Evolutionary conservation across 2,329 filamentous ascomycete genomes (phyloP), one percentile per base, ranked within the genome.

Genomic region (Chaetomium strumarium): DNA sequence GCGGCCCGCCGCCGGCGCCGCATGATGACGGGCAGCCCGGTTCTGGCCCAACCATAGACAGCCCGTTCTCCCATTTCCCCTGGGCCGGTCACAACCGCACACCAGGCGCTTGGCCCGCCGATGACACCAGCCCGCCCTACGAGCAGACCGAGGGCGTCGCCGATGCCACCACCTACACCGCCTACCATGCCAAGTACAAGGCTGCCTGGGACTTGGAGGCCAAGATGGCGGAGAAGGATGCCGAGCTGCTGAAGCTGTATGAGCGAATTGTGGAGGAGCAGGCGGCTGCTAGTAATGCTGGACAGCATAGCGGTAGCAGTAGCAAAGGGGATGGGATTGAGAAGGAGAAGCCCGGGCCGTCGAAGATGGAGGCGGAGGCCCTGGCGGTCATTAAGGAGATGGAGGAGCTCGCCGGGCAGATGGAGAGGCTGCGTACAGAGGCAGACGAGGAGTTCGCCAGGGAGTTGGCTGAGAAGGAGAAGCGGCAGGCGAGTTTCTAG

Each of bases 361-460:
- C 39, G 6, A 55, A 62, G 49, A 57, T 45, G 31, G 60, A 61
- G 46, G 45, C 47, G 34, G 60, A 60, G 33, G 62, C 62, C 24
- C 46, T 51, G 34, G 55, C 45, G 55, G 55, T 72, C 43, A 68
- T 69, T 48, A 64, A 58, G 53, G 69, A 72, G 57, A 63, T 76
- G 38, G 67, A 72, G 51, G 64, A 62, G 31, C 59, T 79, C 50
- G 68, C 68, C 39, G 55, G 58, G 12, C 65, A 67, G 43, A 59
- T 77, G 24, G 68, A 72, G 47, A 51, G 57, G 51, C 52, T 77
- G 50, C 63, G 68, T 54, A 55, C 75, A 6, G 70, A 75, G 61
- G 75, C 71, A 2, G 75, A 79, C 48, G 75, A 72, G 60, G 69
- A 72, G 55, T 74, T 74, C 55, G 76, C 74, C 30, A 66, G 68